Base-by-base conservation (phyloP, 2,329 filamentous ascomycete genomes). In the Rhynchosporium graminicola region DNA sequence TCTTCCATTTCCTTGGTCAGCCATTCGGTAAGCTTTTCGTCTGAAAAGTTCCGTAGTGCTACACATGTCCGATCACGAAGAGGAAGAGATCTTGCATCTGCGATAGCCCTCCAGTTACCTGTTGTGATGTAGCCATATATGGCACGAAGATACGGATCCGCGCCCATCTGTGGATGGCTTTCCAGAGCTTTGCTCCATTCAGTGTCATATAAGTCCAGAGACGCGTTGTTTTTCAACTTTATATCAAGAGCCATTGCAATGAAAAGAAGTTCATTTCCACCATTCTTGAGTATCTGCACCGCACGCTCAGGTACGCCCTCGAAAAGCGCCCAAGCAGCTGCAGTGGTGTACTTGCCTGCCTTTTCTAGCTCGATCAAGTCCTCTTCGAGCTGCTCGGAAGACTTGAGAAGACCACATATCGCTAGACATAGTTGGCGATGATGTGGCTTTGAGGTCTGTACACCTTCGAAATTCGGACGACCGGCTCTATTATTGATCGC, bases 91-190 rank as follows among this genome's bases (percentile, higher is more conserved):
- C 82, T 80, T 72, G 92, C 90, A 66, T 88, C 84, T 45, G 89
- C 87, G 46, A 95, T 89, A 46, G 83, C 82, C 20, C 83, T 79
- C 91, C 91, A 95, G 73, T 92, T 84, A 4, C 88, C 88, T 0
- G 87, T 91, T 9, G 88, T 87, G 64, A 95, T 90, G 67, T 91
- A 87, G 3, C 87, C 87, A 29, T 91, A 90, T 54, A 95, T 88
- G 5, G 90, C 90, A 60, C 90, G 87, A 29, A 95, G 82, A 72
- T 93, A 94, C 0, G 90, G 88, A 69, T 95, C 90, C 0, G 87
- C 86, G 64, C 88, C 84, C 31, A 86, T 70, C 46, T 70, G 67
- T 12, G 71, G 65, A 59, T 73, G 67, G 29, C 67, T 66, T 9
- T 71, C 63, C 4, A 74, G 61, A 36, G 67, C 63, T 47, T 69